Percentiles rank a stretch among this genome's conserved stretches.
phyloP scores from a whole-genome alignment of 2,329 filamentous ascomycete species.

The Cordyceps militaris region DNA sequence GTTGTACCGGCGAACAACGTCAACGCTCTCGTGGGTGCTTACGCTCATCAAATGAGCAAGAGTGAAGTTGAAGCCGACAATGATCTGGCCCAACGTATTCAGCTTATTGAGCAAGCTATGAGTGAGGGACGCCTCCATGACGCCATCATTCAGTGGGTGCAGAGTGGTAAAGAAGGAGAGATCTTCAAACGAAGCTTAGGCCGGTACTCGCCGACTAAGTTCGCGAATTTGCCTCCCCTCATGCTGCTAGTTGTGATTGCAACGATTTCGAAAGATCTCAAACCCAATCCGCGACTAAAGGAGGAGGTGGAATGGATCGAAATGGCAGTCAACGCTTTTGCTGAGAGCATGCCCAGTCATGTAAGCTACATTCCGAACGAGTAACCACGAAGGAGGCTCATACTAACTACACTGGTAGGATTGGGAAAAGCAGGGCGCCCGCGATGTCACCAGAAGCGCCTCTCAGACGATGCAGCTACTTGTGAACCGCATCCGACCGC shows the following conservation, averaged over 20 bases:
- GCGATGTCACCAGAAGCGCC: slow-evolving; percentile 32
- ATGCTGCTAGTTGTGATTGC: slow-evolving; percentile 59
- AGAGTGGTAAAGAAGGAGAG: slow-evolving; percentile 54
- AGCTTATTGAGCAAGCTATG: slow-evolving; percentile 56
- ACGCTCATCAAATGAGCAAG: slow-evolving; percentile 29
- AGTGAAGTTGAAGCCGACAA: slow-evolving; percentile 31
- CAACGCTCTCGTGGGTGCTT: slow-evolving; percentile 28
- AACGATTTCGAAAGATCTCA: slow-evolving; percentile 53
- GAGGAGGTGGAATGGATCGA: slow-evolving; percentile 56
- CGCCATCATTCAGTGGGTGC: slow-evolving; percentile 60
- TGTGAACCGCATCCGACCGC: slow-evolving; percentile 28
- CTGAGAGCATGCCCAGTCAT: slow-evolving; percentile 39
- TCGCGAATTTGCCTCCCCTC: slow-evolving; percentile 52
- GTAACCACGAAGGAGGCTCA: background rate
- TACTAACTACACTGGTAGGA: slow-evolving; percentile 22
- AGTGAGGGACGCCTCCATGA: slow-evolving; percentile 53
- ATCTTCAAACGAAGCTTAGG: slow-evolving; percentile 47
- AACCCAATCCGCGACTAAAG: slow-evolving; percentile 42
- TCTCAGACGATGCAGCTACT: slow-evolving; percentile 34
- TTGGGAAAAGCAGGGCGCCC: slow-evolving; percentile 30
- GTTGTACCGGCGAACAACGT: slow-evolving; percentile 26
- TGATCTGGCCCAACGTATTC: slow-evolving; percentile 50
- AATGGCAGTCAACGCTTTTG: slow-evolving; percentile 48
- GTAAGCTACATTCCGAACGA: slow-evolving; percentile 34
- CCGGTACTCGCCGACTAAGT: slow-evolving; percentile 31